Conservation (phyloP, 225 moss, liverwort and hornwort genomes). For the Physcomitrium patens region DNA sequence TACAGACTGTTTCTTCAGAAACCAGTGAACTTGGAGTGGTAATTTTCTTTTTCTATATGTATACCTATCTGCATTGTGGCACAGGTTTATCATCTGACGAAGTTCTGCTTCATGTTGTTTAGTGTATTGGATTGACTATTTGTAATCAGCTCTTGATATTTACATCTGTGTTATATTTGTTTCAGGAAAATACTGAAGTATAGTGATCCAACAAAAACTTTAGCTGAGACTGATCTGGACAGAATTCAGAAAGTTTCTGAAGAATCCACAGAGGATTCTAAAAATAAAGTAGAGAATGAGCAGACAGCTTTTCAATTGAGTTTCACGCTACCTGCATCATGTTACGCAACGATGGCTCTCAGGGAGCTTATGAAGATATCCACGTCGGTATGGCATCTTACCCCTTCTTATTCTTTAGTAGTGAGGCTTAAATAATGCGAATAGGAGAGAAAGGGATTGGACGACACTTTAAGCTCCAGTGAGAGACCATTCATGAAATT, state of each 20-base stretch:
- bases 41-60: slow-evolving; percentile 16
- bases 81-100: slow-evolving; percentile 8
- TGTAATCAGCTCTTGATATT: slow-evolving; percentile 11
- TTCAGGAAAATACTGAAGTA: slow-evolving; percentile 85
- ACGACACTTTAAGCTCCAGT: background rate
- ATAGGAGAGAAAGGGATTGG: background rate
- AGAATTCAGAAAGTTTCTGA: slow-evolving; percentile 32
- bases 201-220: slow-evolving; percentile 70
- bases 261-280: slow-evolving; percentile 32
- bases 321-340: slow-evolving; percentile 85
- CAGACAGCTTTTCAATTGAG: slow-evolving; percentile 76
- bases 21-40: slow-evolving; percentile 84
- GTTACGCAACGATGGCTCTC: slow-evolving; percentile 96
- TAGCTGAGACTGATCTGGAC: slow-evolving; percentile 87
- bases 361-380: slow-evolving; percentile 98
- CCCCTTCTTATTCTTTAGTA: background rate
- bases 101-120: background rate
- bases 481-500: no score
- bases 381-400: slow-evolving; percentile 71
- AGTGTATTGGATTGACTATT: slow-evolving; percentile 5
- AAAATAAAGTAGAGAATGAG: slow-evolving; percentile 26
- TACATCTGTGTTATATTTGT: slow-evolving; percentile 12
- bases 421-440: no score
- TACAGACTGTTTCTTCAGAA: slow-evolving; percentile 89
- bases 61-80: slow-evolving; percentile 9